A percentile compares a stretch with the other conserved stretches of the same genome.
Conservation (phyloP, 345 rosid species). For the rapeseed (Brassica napus) region DNA sequence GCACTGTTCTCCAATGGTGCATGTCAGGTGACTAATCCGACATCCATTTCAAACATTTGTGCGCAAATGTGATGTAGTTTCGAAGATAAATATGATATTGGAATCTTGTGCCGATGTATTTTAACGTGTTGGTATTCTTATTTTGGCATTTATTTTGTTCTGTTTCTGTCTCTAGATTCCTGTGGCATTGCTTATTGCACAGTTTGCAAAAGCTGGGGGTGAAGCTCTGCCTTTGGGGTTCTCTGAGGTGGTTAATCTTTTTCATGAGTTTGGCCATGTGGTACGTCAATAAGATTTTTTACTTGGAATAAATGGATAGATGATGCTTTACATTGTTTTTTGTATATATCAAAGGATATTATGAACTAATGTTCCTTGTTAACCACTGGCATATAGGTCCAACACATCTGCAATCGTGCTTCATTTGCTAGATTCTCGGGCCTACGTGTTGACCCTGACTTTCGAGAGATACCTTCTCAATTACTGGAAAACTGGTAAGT, state of each 20-base stretch:
- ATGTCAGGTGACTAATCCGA: conserved; percentile 53
- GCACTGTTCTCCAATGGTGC: conserved; percentile 56
- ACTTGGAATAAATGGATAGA: neutral
- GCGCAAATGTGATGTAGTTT: neutral
- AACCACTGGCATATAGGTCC: conserved; percentile 57
- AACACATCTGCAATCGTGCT: conserved; percentile 87
- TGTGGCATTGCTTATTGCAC: conserved; percentile 73
- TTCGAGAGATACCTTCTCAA: conserved; percentile 86
- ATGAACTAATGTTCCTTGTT: conserved; percentile 9
- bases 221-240: conserved; percentile 65
- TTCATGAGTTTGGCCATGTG: conserved; percentile 97
- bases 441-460: conserved; percentile 83
- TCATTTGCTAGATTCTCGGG: conserved; percentile 89
- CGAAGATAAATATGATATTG: neutral
- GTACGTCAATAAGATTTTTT: conserved; percentile 52
- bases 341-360: conserved; percentile 14
- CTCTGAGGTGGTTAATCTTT: conserved; percentile 85
- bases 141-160: conserved; percentile 11
- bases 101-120: neutral
- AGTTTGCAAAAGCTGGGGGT: conserved; percentile 56
- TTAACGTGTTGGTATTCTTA: neutral
- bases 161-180: conserved; percentile 56
- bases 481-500: conserved; percentile 81
- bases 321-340: neutral
- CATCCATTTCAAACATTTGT: conserved; percentile 9